These are phyloP conservation scores for Apiotrichum sp. DNA, from an alignment of 1,284 basidiomycete genomes.

Conservation along the genomic window DNA sequence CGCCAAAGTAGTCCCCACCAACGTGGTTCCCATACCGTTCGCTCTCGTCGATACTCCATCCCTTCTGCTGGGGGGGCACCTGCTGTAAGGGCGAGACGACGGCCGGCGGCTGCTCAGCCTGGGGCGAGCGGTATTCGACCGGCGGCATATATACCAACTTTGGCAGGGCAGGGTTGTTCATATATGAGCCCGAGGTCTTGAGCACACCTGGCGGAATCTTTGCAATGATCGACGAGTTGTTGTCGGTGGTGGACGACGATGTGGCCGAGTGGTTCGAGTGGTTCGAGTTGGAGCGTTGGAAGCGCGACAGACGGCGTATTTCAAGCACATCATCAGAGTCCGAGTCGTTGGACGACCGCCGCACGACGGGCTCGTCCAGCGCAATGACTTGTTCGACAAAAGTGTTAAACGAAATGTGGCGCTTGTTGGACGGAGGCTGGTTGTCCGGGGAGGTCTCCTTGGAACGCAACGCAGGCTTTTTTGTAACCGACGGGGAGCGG, in stretches of 20 bases:
- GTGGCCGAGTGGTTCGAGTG: constrained; percentile 12
- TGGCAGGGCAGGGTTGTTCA: constrained; percentile 44
- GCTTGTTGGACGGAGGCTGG: constrained; percentile 46
- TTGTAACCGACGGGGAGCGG: not conserved
- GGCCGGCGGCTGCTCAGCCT: constrained; percentile 9
- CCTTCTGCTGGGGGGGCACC: constrained; percentile 40
- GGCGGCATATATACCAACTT: constrained; percentile 69
- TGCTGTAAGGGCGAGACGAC: constrained; percentile 22
- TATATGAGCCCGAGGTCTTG: constrained; percentile 57
- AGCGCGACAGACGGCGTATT: constrained; percentile 49
- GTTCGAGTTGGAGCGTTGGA: too few relatives aligned
- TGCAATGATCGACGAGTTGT: constrained; percentile 67
- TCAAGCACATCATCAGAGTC: constrained; percentile 58
- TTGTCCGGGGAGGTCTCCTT: constrained; percentile 13
- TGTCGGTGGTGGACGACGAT: constrained; percentile 27
- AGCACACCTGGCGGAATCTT: constrained; percentile 89
- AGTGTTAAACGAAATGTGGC: constrained; percentile 95
- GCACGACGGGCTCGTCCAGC: constrained; percentile 54
- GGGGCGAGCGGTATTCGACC: constrained; percentile 38
- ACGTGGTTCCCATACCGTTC: constrained; percentile 51
- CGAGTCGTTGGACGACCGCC: constrained; percentile 29
- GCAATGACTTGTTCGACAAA: constrained; percentile 97
- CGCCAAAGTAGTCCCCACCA: constrained; percentile 59
- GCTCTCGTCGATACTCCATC: not conserved
- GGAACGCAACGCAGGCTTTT: not conserved